Conservation (phyloP, 148 eudicot species). For the Rhododendron ovatum region DNA sequence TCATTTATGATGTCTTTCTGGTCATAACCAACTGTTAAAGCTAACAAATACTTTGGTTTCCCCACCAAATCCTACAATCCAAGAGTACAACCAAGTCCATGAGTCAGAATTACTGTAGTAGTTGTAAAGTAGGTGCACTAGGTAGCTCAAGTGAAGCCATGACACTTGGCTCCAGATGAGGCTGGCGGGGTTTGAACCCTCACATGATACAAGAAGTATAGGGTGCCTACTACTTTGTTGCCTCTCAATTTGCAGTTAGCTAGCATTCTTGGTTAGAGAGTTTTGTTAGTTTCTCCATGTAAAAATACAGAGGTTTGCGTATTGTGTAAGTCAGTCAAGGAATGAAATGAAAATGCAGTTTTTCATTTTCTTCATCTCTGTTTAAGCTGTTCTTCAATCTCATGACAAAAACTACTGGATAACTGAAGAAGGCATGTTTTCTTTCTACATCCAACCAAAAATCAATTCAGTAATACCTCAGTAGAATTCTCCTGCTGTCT, state of each 20-base stretch:
- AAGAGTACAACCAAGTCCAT: neutral
- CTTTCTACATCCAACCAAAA: neutral
- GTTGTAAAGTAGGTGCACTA: neutral
- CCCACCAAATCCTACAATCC: conserved; percentile 12
- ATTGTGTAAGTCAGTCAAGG: neutral
- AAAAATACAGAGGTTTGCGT: neutral
- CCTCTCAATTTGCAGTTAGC: neutral
- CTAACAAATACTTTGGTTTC: conserved; percentile 15
- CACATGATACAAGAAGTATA: no score
- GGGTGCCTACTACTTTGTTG: no score
- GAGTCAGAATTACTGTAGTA: neutral
- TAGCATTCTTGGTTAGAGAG: neutral
- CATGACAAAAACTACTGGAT: neutral
- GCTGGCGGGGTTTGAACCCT: neutral
- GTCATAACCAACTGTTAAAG: conserved; percentile 13
- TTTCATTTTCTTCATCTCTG: neutral
- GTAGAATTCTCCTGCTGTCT: neutral
- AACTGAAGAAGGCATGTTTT: neutral
- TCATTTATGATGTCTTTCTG: conserved; percentile 8
- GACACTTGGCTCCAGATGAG: neutral
- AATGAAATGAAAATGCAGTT: neutral
- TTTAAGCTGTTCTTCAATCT: neutral
- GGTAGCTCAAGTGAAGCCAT: neutral
- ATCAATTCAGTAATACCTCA: neutral
- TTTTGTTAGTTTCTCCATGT: neutral